Conservation (phyloP, 108 stramenopile genomes). For the Chaetoceros tenuissimus region DNA sequence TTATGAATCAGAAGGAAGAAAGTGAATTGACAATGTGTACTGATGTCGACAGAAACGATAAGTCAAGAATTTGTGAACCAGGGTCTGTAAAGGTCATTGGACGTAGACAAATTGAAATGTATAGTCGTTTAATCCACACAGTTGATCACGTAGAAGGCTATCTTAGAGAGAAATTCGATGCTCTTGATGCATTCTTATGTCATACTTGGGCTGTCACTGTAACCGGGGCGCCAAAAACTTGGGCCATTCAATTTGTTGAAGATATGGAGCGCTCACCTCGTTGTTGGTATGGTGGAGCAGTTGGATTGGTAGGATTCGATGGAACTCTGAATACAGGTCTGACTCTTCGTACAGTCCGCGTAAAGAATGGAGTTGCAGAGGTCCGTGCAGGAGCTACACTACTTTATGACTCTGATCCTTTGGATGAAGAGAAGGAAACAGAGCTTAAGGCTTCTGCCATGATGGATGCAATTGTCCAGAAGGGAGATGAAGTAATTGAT, state of each 20-base stretch:
- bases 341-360: slow-evolving; percentile 89
- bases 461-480: slow-evolving; percentile 81
- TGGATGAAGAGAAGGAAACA: slow-evolving; percentile 92
- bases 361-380: slow-evolving; percentile 92
- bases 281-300: slow-evolving; percentile 97
- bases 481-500: slow-evolving; percentile 24
- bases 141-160: slow-evolving; percentile 99
- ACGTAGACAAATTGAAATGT: slow-evolving; percentile 98
- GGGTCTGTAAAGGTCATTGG: slow-evolving; percentile 96
- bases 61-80: slow-evolving; percentile 95
- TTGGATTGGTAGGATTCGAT: slow-evolving; percentile 96
- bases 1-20: slow-evolving; percentile 95
- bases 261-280: slow-evolving; percentile 89
- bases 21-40: slow-evolving; percentile 98
- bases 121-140: slow-evolving; percentile 95
- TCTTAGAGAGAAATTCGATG: slow-evolving; percentile 91
- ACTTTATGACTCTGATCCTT: slow-evolving; percentile 88
- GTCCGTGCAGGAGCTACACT: slow-evolving; percentile 93
- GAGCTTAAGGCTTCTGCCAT: slow-evolving; percentile 97
- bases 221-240: slow-evolving; percentile 97
- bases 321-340: slow-evolving; percentile 95
- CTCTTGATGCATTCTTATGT: slow-evolving; percentile 95
- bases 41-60: slow-evolving; percentile 98
- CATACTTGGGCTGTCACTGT: slow-evolving; percentile 99
- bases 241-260: slow-evolving; percentile 98